Percentiles rank a stretch among this genome's conserved stretches.
Evolutionary conservation across 2,329 filamentous ascomycete species (phyloP).

Genomic region (Fusarium sp.): DNA sequence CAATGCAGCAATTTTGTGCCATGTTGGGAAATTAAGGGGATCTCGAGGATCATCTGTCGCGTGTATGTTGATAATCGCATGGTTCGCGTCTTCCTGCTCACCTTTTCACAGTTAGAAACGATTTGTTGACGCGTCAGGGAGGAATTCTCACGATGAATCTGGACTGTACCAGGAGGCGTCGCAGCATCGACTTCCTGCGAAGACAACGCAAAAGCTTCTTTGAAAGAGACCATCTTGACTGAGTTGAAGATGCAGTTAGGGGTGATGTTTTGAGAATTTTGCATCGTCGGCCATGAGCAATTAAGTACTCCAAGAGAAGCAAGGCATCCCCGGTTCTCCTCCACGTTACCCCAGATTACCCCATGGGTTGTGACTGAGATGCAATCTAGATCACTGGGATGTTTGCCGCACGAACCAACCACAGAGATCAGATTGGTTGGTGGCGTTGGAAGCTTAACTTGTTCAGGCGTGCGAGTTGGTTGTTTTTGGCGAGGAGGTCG

Average conservation of each 20-base stretch:
- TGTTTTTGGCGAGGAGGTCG: not conserved
- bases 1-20: slow-evolving; percentile 50
- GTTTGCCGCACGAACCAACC: not conserved
- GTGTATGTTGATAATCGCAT: not conserved
- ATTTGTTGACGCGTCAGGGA: fast-evolving
- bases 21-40: slow-evolving; percentile 52
- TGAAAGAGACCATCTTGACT: slow-evolving; percentile 17
- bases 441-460: not conserved
- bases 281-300: not conserved
- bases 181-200: slow-evolving; percentile 20
- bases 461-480: not conserved
- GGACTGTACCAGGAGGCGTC: slow-evolving; percentile 25
- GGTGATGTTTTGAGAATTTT: not conserved
- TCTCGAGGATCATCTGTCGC: slow-evolving; percentile 50
- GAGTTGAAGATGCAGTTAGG: not conserved
- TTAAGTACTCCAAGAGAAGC: slow-evolving; percentile 9
- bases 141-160: slow-evolving; percentile 15
- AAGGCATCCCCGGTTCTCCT: not conserved
- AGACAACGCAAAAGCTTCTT: slow-evolving; percentile 21
- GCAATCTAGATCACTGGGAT: not conserved
- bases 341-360: slow-evolving; percentile 33
- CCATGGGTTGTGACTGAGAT: not conserved
- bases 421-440: not conserved
- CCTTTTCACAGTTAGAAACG: not conserved
- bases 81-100: slow-evolving; percentile 11